Base-by-base conservation (phyloP, 208 protist genomes). In the Wallacemonas sp. region DNA sequence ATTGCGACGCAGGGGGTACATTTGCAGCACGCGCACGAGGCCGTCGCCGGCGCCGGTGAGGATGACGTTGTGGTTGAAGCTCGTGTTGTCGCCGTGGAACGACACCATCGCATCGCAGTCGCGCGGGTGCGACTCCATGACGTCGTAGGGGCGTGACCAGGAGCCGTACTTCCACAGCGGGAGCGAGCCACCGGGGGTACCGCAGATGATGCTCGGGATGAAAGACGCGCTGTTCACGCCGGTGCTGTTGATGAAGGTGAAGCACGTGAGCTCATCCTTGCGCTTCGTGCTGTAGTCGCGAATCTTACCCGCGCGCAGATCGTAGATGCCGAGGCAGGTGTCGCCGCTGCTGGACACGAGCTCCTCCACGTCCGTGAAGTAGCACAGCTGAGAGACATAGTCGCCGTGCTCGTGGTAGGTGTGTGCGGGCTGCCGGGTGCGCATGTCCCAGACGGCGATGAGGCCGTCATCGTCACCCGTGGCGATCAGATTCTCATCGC, bases 111-210 rank as follows among this genome's bases (percentile, higher is more conserved):
- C 68, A 41, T 96, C 90, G 72, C 88, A 93, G 64, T 96, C 90
- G 6, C 76, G 66, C 16, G 90, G 90, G 66, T 96, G 90, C 19
- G 71, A 69, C 38, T 93, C 85, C 44, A 94, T 65, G 24, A 86
- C 47, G 64, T 96, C 88, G 67, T 93, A 96, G 43, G 90, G 90
- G 0, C 90, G 82, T 24, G 77, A 47, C 88, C 90, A 96, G 17
- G 90, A 96, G 63, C 90, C 90, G 76, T 92, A 96, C 71, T 94
- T 93, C 90, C 90, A 96, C 12, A 96, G 61, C 2, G 90, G 90
- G 48, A 96, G 78, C 1, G 78, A 65, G 14, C 90, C 90, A 23
- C 76, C 72, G 1, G 87, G 83, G 12, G 90, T 96, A 36, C 90
- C 90, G 65, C 87, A 93, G n/a, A 96, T 65, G 62, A 96, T 90